Percentiles rank a stretch among this genome's conserved stretches.
These are phyloP conservation scores for Gymnopilus junonius DNA, from an alignment of 768 basidiomycete species.

Conservation along the genomic window DNA sequence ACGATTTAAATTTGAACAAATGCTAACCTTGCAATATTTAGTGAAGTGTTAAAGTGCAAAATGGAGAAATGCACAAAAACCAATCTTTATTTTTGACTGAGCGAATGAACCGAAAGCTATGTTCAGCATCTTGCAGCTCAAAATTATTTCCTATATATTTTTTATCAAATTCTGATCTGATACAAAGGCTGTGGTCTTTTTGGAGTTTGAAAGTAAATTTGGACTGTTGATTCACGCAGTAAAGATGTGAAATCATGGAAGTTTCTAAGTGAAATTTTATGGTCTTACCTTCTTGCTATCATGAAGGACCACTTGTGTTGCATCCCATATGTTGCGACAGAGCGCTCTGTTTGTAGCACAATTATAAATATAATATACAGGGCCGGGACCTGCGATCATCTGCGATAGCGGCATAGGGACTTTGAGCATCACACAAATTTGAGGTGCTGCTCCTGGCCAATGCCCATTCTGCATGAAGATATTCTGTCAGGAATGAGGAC, in stretches of 20 bases:
- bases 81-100: not conserved
- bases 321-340: not conserved
- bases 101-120: not conserved
- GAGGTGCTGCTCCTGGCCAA: not conserved
- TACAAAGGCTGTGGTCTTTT: not conserved
- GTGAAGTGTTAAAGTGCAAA: not conserved
- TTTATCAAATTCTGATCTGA: not conserved
- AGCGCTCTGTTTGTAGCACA: not conserved
- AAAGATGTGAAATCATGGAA: not conserved
- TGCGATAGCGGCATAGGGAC: not conserved
- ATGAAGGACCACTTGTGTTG: not conserved
- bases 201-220: not conserved
- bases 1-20: not conserved
- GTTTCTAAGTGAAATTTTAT: not conserved
- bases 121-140: not conserved
- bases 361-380: not conserved
- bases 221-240: not conserved
- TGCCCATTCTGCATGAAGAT: not conserved
- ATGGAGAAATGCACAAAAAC: not conserved
- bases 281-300: not conserved
- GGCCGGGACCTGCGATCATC: not conserved
- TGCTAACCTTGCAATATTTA: not conserved
- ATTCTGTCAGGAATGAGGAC: not conserved
- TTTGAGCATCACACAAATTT: not conserved
- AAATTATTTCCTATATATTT: not conserved